Conservation (phyloP, 257 asterid species). For the Galeopsis tetrahit region DNA sequence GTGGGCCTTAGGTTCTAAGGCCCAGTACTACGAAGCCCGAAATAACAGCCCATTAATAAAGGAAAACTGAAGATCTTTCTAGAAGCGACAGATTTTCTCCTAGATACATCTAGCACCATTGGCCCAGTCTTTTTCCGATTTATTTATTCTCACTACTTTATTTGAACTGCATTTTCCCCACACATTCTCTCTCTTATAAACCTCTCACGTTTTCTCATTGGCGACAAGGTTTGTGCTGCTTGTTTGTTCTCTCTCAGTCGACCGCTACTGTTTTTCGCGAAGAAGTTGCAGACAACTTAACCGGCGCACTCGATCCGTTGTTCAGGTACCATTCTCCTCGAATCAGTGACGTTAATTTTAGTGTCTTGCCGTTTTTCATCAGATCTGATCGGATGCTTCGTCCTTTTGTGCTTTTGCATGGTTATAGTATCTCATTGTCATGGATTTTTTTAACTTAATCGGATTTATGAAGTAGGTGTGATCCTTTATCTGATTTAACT, state of each 20-base stretch:
- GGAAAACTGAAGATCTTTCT: slow-evolving; percentile 39
- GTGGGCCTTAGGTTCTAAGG: neutral
- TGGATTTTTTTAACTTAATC: neutral
- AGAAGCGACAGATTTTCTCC: slow-evolving; percentile 37
- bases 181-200: slow-evolving; percentile 29
- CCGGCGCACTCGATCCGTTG: slow-evolving; percentile 35
- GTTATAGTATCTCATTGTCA: neutral
- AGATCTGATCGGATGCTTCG: slow-evolving; percentile 40
- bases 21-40: neutral
- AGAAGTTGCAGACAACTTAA: slow-evolving; percentile 25
- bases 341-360: neutral
- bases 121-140: slow-evolving; percentile 20
- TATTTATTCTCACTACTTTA: slow-evolving; percentile 5
- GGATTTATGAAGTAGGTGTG: neutral
- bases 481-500: neutral
- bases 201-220: slow-evolving; percentile 1
- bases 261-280: slow-evolving; percentile 13
- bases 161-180: slow-evolving; percentile 15
- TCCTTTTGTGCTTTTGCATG: slow-evolving; percentile 6
- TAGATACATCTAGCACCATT: slow-evolving; percentile 36
- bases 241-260: slow-evolving; percentile 10
- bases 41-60: neutral
- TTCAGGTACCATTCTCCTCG: slow-evolving; percentile 31
- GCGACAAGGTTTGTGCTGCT: neutral
- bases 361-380: slow-evolving; percentile 6